These are phyloP conservation scores for Rubia balearica DNA, from an alignment of 305 asterid genomes.

Conservation along the genomic window DNA sequence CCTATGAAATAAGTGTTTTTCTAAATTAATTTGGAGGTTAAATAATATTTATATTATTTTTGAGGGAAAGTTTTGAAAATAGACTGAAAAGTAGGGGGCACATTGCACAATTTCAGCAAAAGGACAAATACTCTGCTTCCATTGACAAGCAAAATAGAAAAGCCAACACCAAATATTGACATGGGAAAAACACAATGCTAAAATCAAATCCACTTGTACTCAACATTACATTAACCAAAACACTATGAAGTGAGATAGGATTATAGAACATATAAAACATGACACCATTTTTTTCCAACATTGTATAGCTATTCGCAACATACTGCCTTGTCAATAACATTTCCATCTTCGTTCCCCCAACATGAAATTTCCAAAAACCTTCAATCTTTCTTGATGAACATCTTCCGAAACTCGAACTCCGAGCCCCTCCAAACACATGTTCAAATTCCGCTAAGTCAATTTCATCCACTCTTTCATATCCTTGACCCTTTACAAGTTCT, in stretches of 20 bases:
- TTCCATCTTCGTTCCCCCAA: not conserved
- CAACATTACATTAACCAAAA: slow-evolving; percentile 6
- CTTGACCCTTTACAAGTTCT: not conserved
- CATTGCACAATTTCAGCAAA: too few species aligned
- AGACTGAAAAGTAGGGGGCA: too few species aligned
- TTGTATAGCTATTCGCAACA: slow-evolving; percentile 11
- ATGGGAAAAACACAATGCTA: not conserved
- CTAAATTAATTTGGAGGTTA: too few species aligned
- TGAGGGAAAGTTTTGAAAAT: too few species aligned
- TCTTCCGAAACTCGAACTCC: not conserved
- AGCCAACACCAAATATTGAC: slow-evolving; percentile 13
- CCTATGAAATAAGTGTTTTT: too few species aligned
- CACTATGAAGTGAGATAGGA: slow-evolving; percentile 2
- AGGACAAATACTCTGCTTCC: too few species aligned
- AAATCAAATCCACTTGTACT: not conserved
- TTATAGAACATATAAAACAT: slow-evolving; percentile 22
- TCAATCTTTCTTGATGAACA: not conserved
- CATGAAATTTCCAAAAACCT: not conserved
- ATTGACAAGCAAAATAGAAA: slow-evolving; percentile 9
- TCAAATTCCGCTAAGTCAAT: not conserved
- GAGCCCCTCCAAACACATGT: not conserved
- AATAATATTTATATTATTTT: too few species aligned
- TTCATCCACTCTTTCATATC: slow-evolving; percentile 6
- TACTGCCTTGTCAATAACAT: not conserved
- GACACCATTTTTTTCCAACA: slow-evolving; percentile 8